Conservation (phyloP, 2,329 filamentous ascomycete species). For the Calonectria fujianensis region DNA sequence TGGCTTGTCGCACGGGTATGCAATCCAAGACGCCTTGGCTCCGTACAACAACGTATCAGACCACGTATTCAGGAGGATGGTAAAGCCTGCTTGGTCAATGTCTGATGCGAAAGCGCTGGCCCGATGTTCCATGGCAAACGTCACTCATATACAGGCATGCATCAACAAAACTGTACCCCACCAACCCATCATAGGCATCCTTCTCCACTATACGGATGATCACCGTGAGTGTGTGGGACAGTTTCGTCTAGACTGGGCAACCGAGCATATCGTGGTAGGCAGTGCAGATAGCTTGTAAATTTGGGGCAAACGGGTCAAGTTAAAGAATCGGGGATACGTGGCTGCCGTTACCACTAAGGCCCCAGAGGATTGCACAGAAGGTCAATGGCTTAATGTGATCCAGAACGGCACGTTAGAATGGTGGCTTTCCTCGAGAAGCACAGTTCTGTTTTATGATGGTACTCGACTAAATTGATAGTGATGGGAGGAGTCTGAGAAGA, state of each 20-base stretch:
- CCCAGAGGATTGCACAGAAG: slow-evolving; percentile 2
- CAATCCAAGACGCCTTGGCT: no score
- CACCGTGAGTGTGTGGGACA: slow-evolving; percentile 35
- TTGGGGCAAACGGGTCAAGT: slow-evolving; percentile 32
- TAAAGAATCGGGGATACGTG: slow-evolving; percentile 28
- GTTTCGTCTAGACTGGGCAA: slow-evolving; percentile 36
- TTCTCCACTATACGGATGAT: slow-evolving; percentile 34
- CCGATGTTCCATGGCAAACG: no score
- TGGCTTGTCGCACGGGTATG: no score
- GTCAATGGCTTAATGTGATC: slow-evolving; percentile 26
- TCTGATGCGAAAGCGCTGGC: no score
- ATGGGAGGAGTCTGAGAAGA: neutral
- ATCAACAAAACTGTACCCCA: slow-evolving; percentile 19
- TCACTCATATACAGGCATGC: slow-evolving; percentile 26
- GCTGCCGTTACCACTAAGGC: slow-evolving; percentile 6
- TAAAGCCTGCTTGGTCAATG: no score
- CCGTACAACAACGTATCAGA: no score
- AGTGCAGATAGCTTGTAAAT: slow-evolving; percentile 32
- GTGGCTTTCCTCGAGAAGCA: slow-evolving; percentile 31
- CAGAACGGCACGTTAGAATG: slow-evolving; percentile 31
- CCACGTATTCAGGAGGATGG: no score
- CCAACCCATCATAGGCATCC: slow-evolving; percentile 34
- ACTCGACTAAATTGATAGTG: slow-evolving; percentile 19
- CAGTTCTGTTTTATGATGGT: slow-evolving; percentile 29
- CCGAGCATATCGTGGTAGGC: slow-evolving; percentile 18